Evolutionary conservation across 495 filamentous ascomycete species (phyloP), one percentile per base, ranked within the genome.

Genomic region (Xylaria bambusicola): DNA sequence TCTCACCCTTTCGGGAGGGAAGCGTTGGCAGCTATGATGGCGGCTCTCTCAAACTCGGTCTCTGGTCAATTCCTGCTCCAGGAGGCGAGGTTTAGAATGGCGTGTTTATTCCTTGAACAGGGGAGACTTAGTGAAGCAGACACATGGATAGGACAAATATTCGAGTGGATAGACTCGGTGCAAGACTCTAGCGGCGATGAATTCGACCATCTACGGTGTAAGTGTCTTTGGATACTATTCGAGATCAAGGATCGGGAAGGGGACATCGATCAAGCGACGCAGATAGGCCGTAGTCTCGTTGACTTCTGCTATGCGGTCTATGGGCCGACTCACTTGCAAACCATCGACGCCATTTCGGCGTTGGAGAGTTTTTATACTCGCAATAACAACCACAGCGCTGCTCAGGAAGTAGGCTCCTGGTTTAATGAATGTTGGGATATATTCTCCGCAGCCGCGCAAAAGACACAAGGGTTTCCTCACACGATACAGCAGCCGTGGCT

Each of bases 401-500:
- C 63, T 18, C 40, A 58, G 27, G 50, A 62, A 42, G 59, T 66
- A 55, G 35, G 51, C 17, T 20, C 44, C 26, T 54, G 66, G 15
- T 69, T 69, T 15, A 54, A 69, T 42, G 47, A 36, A 3, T 38
- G 61, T 15, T 69, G 66, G 66, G 21, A 36, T 17, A 3, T 26
- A 15, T 69, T 69, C 42, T 50, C 40, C 40, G 35, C 36, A 2
- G n/a, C 6, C 38, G 66, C 66, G 2, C 27, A 49, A 17, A 5
- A 21, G 4, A 42, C n/a, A 3, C 23, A 51, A 2, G 62, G 64
- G 24, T 69, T 69, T 41, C 66, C 66, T 27, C 54, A 69, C n/a
- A 52, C 58, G 18, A 69, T 69, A 50, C 52, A 69, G 26, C 61
- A 66, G 17, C 66, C 66, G 9, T 69, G 66, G 66, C 63, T 64